Percentiles rank a stretch among this genome's conserved stretches.
Conservation (phyloP, 805 yeast genomes). For the Candida sphagnicola region DNA sequence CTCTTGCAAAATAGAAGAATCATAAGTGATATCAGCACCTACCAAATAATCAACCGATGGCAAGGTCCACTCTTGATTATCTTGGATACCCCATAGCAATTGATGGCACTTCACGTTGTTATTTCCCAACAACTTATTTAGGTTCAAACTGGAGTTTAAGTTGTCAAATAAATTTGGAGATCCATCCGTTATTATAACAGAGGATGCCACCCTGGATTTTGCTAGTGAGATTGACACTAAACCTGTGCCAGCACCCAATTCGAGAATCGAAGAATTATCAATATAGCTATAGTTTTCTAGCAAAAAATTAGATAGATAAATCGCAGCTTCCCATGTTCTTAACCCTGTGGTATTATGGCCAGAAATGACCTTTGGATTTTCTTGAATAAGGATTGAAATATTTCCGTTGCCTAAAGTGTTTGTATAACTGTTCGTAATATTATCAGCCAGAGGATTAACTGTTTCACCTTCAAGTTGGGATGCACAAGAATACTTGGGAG, state of each 20-base stretch:
- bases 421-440: too few species aligned
- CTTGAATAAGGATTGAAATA: constrained; percentile 40
- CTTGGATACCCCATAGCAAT: constrained; percentile 55
- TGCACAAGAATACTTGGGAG: too few species aligned
- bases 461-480: too few species aligned
- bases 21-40: constrained; percentile 91
- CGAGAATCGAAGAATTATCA: constrained; percentile 39
- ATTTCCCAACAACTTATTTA: constrained; percentile 33
- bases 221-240: constrained; percentile 54
- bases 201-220: constrained; percentile 12
- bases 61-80: constrained; percentile 12
- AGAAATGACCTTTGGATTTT: constrained; percentile 60
- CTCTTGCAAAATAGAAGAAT: constrained; percentile 51
- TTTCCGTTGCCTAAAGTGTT: not conserved
- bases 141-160: constrained; percentile 38
- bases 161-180: constrained; percentile 51
- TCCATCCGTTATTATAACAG: constrained; percentile 62
- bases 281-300: constrained; percentile 6
- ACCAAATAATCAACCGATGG: constrained; percentile 47
- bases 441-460: too few species aligned
- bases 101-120: constrained; percentile 18
- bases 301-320: constrained; percentile 57
- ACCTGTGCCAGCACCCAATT: constrained; percentile 91
- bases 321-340: constrained; percentile 92
- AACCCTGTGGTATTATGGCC: constrained; percentile 84